Percentiles rank a stretch among this genome's conserved stretches.
Evolutionary conservation across 164 flowering plant genomes (phyloP).

Genomic region (Litsea cubeba): DNA sequence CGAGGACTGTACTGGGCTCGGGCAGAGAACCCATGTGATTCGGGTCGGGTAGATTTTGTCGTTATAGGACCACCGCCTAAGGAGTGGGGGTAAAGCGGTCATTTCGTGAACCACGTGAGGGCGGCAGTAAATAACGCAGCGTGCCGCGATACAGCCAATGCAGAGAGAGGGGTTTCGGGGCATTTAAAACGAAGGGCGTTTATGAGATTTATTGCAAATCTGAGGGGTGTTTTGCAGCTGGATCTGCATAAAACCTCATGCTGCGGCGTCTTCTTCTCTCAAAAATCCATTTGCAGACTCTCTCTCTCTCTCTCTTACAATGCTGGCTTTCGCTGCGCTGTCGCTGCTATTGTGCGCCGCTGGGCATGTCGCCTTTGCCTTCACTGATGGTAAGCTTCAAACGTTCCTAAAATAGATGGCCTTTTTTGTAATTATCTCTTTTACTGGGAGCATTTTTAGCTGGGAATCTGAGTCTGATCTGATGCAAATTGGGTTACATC

Average conservation of each 20-base stretch:
- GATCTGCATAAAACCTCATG: slow-evolving; percentile 16
- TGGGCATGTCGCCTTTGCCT: slow-evolving; percentile 21
- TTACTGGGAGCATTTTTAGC: not conserved
- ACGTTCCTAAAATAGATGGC: not conserved
- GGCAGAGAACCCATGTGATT: not conserved
- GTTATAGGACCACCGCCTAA: not conserved
- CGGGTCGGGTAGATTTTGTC: not conserved
- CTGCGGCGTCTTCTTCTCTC: slow-evolving; percentile 1
- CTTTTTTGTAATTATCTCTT: too few species aligned
- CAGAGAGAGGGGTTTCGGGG: too few species aligned
- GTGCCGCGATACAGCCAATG: not conserved
- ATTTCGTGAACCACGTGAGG: not conserved
- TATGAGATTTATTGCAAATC: slow-evolving; percentile 8
- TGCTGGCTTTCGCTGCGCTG: slow-evolving; percentile 22
- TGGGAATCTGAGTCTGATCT: too few species aligned
- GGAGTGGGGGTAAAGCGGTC: not conserved
- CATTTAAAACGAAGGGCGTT: slow-evolving; percentile 9
- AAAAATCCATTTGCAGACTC: not conserved
- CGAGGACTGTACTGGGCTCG: not conserved
- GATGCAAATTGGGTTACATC: not conserved
- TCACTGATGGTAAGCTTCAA: slow-evolving; percentile 39
- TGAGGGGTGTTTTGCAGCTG: not conserved
- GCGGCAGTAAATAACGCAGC: not conserved
- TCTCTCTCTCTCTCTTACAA: not conserved
- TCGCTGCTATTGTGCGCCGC: slow-evolving; percentile 32